Evolutionary conservation across 768 basidiomycete species (phyloP).

Genomic region (Leucosporidium scottii): DNA sequence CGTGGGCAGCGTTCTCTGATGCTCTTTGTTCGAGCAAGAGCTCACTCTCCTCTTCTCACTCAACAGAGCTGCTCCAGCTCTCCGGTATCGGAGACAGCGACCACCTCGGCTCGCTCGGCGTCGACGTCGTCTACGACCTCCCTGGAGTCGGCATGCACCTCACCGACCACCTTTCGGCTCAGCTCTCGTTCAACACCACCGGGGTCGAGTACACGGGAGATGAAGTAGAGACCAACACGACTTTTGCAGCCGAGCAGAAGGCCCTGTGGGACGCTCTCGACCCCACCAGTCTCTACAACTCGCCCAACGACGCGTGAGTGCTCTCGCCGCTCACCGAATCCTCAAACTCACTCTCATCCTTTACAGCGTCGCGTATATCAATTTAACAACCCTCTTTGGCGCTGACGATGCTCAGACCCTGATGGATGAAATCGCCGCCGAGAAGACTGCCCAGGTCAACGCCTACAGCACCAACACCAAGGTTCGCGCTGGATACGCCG

Average conservation of each 20-base stretch:
- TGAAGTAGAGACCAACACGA: slow-evolving; percentile 22
- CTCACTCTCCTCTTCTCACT: not conserved
- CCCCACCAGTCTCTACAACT: slow-evolving; percentile 43
- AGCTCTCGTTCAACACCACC: slow-evolving; percentile 27
- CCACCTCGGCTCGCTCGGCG: slow-evolving; percentile 39
- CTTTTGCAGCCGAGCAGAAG: slow-evolving; percentile 30
- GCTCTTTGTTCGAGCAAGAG: not conserved
- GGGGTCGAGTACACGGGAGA: slow-evolving; percentile 24
- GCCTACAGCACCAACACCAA: slow-evolving; percentile 16
- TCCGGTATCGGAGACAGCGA: slow-evolving; percentile 47
- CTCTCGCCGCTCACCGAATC: no score
- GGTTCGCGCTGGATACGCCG: slow-evolving; percentile 34
- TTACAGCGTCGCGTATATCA: slow-evolving; percentile 51
- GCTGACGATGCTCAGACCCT: slow-evolving; percentile 48
- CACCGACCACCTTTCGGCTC: slow-evolving; percentile 43
- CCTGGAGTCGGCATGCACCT: slow-evolving; percentile 48
- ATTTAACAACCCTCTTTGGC: slow-evolving; percentile 48
- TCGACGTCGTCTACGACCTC: slow-evolving; percentile 43
- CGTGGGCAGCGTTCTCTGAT: slow-evolving; percentile 5
- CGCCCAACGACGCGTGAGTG: slow-evolving; percentile 53
- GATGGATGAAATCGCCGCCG: slow-evolving; percentile 53
- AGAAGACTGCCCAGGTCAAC: slow-evolving; percentile 44
- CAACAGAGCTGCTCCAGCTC: slow-evolving; percentile 44
- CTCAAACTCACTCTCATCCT: no score
- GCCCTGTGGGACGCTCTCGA: slow-evolving; percentile 27